These are phyloP conservation scores for Salix exigua DNA, from an alignment of 345 rosid genomes.

Conservation along the genomic window DNA sequence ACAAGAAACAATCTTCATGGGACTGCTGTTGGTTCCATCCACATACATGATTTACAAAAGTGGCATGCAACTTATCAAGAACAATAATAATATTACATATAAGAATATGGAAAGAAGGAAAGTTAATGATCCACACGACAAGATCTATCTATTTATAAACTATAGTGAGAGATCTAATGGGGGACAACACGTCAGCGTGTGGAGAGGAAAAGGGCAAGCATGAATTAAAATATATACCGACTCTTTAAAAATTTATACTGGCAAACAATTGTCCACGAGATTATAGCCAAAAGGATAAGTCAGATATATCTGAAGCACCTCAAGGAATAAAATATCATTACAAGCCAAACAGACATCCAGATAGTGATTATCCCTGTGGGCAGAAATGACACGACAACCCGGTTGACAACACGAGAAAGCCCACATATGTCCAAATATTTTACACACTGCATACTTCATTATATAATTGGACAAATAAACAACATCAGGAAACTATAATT, in stretches of 20 bases:
- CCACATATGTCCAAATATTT: slow-evolving; percentile 1
- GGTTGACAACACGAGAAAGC: slow-evolving; percentile 5
- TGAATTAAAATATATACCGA: slow-evolving; percentile 12
- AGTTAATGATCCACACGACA: slow-evolving; percentile 19
- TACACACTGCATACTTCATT: slow-evolving; percentile 14
- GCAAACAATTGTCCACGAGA: slow-evolving; percentile 22
- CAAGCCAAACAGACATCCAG: slow-evolving; percentile 18
- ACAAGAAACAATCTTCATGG: not conserved
- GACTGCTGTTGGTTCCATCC: slow-evolving; percentile 1
- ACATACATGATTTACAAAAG: not conserved
- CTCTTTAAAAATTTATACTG: slow-evolving; percentile 16
- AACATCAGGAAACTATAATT: not conserved
- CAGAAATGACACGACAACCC: not conserved
- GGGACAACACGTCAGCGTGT: slow-evolving; percentile 22
- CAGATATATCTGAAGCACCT: slow-evolving; percentile 17
- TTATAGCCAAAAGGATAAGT: slow-evolving; percentile 18
- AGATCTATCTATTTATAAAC: slow-evolving; percentile 7
- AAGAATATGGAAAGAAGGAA: slow-evolving; percentile 9
- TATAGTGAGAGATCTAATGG: slow-evolving; percentile 6
- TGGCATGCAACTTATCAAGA: slow-evolving; percentile 7
- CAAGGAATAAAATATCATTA: slow-evolving; percentile 14
- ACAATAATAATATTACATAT: not conserved
- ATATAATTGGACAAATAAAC: not conserved
- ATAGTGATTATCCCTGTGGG: slow-evolving; percentile 17
- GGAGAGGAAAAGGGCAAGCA: slow-evolving; percentile 19